Evolutionary conservation across 2,329 filamentous ascomycete species (phyloP), one percentile per base, ranked within the genome.

Genomic region (Penicillium paneum): DNA sequence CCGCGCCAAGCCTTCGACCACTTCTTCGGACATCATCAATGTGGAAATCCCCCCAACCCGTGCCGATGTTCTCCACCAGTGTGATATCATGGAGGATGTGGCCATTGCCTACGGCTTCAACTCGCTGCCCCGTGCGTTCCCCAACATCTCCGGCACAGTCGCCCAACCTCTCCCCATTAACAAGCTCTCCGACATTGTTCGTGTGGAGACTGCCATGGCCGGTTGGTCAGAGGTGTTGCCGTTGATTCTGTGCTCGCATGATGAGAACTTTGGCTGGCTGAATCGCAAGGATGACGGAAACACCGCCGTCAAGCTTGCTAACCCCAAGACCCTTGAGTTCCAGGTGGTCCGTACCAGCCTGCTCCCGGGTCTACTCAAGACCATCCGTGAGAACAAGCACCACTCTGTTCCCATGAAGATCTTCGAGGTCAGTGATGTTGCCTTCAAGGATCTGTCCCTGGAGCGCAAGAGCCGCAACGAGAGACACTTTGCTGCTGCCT

Each of bases 81-180:
- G 91, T 66, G 94, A 99, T 71, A 90, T 99, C 64, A 99, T 99
- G 93, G 94, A 99, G 77, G 95, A 99, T 71, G 87, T 95, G 19
- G 94, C 91, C 38, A 94, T 99, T 61, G 91, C 91, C 49, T 97
- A 97, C 73, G 94, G 95, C 62, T 99, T 96, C 83, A 99, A 99
- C 81, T 91, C 89, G 60, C 86, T 99, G 17, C 92, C 93, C 1
- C 87, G 91, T 49, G 86, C 88, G 45, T 91, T 93, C 68, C 91
- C 92, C 8, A 91, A 87, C 74, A 92, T 91, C 69, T 88, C 89
- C 24, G 89, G 88, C 52, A 94, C 91, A 6, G 85, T 97, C 57
- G 95, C 90, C 43, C 88, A 91, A 54, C 91, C 92, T 10, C 81
- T 97, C 10, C 84, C 86, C 56, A 88, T 99, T 76, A 99, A 99